phyloP scores from a whole-genome alignment of 2,329 filamentous ascomycete genomes.

The Monosporascus cannonballus region DNA sequence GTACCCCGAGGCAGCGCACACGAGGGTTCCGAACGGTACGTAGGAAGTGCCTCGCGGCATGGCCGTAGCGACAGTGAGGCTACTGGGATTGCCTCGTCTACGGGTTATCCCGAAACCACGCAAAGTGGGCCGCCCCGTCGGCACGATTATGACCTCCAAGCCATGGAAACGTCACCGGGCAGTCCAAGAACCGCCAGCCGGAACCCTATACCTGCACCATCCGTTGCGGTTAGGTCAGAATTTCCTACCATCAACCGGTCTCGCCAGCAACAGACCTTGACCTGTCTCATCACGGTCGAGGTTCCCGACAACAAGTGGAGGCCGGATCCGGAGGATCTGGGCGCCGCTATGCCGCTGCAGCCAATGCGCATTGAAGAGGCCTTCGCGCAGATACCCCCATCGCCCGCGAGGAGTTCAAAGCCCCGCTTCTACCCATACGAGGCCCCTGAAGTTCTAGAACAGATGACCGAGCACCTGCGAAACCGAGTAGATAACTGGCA shows the following conservation, averaged over 20 bases:
- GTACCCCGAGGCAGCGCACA: conserved; percentile 34
- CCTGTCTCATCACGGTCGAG: conserved; percentile 89
- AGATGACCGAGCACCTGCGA: conserved; percentile 79
- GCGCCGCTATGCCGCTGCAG: conserved; percentile 39
- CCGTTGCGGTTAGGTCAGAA: conserved; percentile 91
- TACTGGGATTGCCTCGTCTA: conserved; percentile 68
- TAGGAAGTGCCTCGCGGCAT: conserved; percentile 44
- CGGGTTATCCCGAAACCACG: conserved; percentile 71
- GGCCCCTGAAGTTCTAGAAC: conserved; percentile 68
- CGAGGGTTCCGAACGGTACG: conserved; percentile 41
- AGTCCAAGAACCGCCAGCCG: conserved; percentile 66
- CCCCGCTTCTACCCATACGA: conserved; percentile 66
- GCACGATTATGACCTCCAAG: conserved; percentile 93
- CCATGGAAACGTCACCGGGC: conserved; percentile 81
- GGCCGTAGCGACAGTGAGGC: conserved; percentile 72
- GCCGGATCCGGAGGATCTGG: conserved; percentile 75
- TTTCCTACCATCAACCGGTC: conserved; percentile 92
- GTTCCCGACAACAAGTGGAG: conserved; percentile 90
- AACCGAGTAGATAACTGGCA: conserved; percentile 98
- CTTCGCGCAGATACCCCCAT: conserved; percentile 48
- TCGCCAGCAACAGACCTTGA: conserved; percentile 89
- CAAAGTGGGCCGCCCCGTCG: conserved; percentile 65
- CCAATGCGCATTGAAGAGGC: conserved; percentile 47
- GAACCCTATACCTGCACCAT: conserved; percentile 85
- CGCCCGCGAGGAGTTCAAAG: conserved; percentile 48